phyloP scores from a whole-genome alignment of 192 early-diverging fungal species.

The Obelidium mucronatum region DNA sequence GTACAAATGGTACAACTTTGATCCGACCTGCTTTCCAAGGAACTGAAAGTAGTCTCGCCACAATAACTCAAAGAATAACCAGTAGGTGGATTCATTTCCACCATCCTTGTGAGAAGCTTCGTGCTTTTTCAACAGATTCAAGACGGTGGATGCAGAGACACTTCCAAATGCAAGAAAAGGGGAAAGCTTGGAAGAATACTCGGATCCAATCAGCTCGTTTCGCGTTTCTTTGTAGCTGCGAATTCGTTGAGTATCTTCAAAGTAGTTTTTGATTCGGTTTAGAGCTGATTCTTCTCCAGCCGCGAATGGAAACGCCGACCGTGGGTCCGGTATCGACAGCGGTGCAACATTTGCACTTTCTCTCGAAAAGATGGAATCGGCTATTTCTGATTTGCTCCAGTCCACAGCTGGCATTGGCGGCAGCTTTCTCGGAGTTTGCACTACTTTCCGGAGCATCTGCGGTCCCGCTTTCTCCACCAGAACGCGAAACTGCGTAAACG shows the following conservation, averaged over 20 bases:
- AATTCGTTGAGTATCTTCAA: constrained; percentile 35
- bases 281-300: constrained; percentile 43
- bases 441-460: too few species aligned
- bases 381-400: too few species aligned
- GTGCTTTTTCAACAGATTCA: background rate
- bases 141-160: background rate
- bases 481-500: too few species aligned
- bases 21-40: constrained; percentile 34
- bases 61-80: constrained; percentile 50
- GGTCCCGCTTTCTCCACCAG: too few species aligned
- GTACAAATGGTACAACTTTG: constrained; percentile 18
- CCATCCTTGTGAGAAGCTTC: constrained; percentile 31
- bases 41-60: constrained; percentile 54
- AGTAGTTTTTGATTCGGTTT: constrained; percentile 38
- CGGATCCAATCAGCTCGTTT: constrained; percentile 49
- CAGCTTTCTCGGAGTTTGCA: too few species aligned
- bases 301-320: constrained; percentile 43
- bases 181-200: constrained; percentile 51
- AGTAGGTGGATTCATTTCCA: too few species aligned
- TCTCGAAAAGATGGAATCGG: too few species aligned
- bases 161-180: constrained; percentile 25
- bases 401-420: too few species aligned
- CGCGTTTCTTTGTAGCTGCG: constrained; percentile 47
- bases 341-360: too few species aligned
- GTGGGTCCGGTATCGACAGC: too few species aligned